Evolutionary conservation across 495 filamentous ascomycete species (phyloP).

Genomic region (Penicillium waksmanii): DNA sequence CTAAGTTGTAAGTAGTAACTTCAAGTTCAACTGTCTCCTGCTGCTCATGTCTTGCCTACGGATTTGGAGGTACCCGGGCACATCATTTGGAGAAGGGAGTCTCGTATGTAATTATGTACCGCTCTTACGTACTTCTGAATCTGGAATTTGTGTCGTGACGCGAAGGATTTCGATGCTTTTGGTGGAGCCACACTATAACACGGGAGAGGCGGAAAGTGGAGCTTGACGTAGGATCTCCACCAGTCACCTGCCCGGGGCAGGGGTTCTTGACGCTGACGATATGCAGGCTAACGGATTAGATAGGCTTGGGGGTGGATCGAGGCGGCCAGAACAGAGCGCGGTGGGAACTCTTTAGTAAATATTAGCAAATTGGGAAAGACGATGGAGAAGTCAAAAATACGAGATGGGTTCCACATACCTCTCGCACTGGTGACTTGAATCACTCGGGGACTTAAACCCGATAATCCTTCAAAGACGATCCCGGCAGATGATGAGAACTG

Average conservation of each 20-base stretch:
- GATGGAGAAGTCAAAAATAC: constrained; percentile 1
- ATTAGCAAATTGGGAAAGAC: not conserved
- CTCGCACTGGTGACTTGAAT: not conserved
- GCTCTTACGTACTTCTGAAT: not conserved
- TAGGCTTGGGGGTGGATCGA: not conserved
- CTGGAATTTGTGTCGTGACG: not conserved
- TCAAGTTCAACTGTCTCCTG: too few species aligned
- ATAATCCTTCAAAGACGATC: not conserved
- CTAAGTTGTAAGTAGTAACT: too few species aligned
- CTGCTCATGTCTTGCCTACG: too few species aligned
- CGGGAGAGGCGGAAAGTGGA: constrained; percentile 6
- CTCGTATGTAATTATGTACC: too few species aligned
- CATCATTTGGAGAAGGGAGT: too few species aligned
- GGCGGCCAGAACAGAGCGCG: not conserved
- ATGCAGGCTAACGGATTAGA: constrained; percentile 1
- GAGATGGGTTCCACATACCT: not conserved
- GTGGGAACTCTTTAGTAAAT: not conserved
- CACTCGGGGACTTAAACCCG: not conserved
- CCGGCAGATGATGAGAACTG: not conserved
- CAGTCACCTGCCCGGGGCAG: not conserved
- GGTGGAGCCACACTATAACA: not conserved
- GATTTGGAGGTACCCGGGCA: too few species aligned
- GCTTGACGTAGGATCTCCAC: not conserved
- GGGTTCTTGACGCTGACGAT: not conserved
- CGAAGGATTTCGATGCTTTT: not conserved